phyloP scores from a whole-genome alignment of 2,329 filamentous ascomycete species.

The Paraphoma chrysanthemicola region DNA sequence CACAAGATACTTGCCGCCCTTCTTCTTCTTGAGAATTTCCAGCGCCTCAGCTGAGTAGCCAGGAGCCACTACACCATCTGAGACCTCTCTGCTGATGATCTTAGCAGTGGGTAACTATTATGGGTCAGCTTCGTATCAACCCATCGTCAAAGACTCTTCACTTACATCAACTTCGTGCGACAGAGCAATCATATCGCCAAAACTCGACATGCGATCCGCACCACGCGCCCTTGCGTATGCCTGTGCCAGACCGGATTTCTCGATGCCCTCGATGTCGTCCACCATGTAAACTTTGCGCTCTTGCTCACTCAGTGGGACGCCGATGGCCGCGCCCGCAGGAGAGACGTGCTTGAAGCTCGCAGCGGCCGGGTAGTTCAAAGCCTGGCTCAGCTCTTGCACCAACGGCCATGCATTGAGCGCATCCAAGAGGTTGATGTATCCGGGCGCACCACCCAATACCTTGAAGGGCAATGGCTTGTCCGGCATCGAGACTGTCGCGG shows the following conservation, averaged over 20 bases:
- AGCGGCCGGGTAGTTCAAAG: constrained; percentile 85
- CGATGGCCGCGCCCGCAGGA: constrained; percentile 93
- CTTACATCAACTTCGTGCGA: constrained; percentile 81
- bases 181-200: constrained; percentile 94
- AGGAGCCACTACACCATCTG: constrained; percentile 93
- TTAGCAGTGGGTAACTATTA: constrained; percentile 77
- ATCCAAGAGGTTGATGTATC: constrained; percentile 97
- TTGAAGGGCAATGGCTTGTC: constrained; percentile 88
- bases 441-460: constrained; percentile 85
- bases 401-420: constrained; percentile 96
- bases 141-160: not conserved
- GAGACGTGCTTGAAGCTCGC: constrained; percentile 99
- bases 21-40: constrained; percentile 95
- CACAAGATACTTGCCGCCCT: constrained; percentile 95
- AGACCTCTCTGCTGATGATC: constrained; percentile 98
- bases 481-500: constrained; percentile 81
- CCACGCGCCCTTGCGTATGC: constrained; percentile 95
- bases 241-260: constrained; percentile 84
- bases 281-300: constrained; percentile 99
- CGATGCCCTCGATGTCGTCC: constrained; percentile 88
- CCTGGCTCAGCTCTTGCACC: constrained; percentile 93
- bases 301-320: constrained; percentile 80
- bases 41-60: constrained; percentile 85
- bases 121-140: constrained; percentile 2
- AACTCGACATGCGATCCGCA: constrained; percentile 98